Base-by-base conservation (phyloP, 2,329 filamentous ascomycete species). In the Cladophialophora exuberans region DNA sequence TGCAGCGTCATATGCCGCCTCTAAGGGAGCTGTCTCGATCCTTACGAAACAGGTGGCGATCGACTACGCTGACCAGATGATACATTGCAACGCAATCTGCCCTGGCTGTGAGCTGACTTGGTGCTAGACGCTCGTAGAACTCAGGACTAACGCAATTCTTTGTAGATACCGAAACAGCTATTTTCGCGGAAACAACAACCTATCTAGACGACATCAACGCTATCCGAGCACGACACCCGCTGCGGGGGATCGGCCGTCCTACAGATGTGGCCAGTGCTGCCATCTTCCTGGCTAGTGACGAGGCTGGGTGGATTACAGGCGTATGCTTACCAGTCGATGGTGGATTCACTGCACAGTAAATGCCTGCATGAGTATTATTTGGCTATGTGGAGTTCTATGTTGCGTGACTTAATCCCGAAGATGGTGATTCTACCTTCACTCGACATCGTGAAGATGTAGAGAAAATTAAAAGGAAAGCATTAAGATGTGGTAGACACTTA, bases 271-370 rank as follows among this genome's bases (percentile, higher is more conserved):
- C 38, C 17, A 41, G 42, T 15, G 31, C 31, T 1, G 45, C 46
- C 6, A 25, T 56, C 17, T n/a, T 43, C 6, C 36, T 56, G 17
- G 25, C 26, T 13, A 26, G 47, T 30, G 47, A 52, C 30, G 76
- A 77, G 58, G 74, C 73, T 2, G 64, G 61, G 26, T 78, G 71
- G 70, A 64, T 78, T 22, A 77, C 75, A n/a, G 76, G 76, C 0
- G 64, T 72, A 22, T 67, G 65, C 15, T 53, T 77, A 45, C 66
- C 72, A 3, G 73, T 78, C 17, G 76, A 79, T 69, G 75, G 76
- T 4, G 76, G 76, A 1, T 78, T 72, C 67, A n/a, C 45, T 44
- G 20, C 43, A 28, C 6, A n/a, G n/a, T n/a, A n/a, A n/a, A n/a
- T n/a, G n/a, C n/a, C n/a, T n/a, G n/a, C n/a, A n/a, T n/a, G n/a